These are phyloP conservation scores for Lichtheimia corymbifera DNA, from an alignment of 371 early-diverging fungal species.

Conservation along the genomic window DNA sequence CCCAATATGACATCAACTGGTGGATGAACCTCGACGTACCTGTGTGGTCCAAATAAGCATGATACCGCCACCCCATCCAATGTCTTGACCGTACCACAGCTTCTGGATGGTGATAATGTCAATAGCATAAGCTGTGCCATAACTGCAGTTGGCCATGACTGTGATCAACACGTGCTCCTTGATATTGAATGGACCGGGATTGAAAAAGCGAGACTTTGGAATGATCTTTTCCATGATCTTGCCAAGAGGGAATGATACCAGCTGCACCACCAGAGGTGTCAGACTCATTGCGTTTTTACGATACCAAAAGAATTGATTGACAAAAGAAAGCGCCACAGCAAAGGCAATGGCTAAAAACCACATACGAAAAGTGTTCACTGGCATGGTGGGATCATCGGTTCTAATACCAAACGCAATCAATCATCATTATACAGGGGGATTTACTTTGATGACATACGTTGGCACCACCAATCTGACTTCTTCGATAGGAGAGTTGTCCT, in stretches of 20 bases:
- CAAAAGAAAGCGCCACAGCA: constrained; percentile 60
- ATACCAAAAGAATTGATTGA: constrained; percentile 81
- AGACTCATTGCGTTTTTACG: constrained; percentile 56
- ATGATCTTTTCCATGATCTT: constrained; percentile 62
- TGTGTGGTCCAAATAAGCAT: constrained; percentile 72
- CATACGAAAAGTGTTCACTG: constrained; percentile 78
- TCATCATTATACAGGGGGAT: constrained; percentile 11
- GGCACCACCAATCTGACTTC: constrained; percentile 71
- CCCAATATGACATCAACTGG: background rate
- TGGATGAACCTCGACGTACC: constrained; percentile 17
- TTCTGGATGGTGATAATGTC: constrained; percentile 73
- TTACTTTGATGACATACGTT: constrained; percentile 29
- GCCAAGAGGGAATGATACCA: constrained; percentile 66
- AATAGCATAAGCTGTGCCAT: constrained; percentile 70
- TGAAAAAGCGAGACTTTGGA: constrained; percentile 26
- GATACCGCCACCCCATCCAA: constrained; percentile 63
- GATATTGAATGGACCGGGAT: constrained; percentile 85
- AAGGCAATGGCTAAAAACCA: constrained; percentile 69
- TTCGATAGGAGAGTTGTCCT: constrained; percentile 75
- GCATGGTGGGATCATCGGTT: constrained; percentile 66
- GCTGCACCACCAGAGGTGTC: constrained; percentile 58
- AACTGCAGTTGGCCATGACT: constrained; percentile 60
- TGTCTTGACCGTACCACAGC: constrained; percentile 59
- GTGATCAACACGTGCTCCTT: constrained; percentile 86
- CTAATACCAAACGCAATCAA: constrained; percentile 22